Evolutionary conservation across 2,329 filamentous ascomycete genomes (phyloP).

Genomic region (Lasiodiplodia theobromae): DNA sequence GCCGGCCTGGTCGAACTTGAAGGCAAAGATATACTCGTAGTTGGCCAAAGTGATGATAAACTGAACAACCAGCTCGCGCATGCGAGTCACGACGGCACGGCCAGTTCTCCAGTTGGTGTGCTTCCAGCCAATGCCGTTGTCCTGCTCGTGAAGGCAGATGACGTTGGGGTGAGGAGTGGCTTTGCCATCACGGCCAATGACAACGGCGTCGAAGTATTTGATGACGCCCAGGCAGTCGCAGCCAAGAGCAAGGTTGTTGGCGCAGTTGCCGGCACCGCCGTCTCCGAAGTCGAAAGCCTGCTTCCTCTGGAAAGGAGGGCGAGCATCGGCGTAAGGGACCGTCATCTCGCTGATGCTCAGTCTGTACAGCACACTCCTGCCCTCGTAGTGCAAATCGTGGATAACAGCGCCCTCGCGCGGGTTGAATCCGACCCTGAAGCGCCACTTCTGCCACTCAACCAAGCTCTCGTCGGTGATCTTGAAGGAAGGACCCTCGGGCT

Average conservation of each 20-base stretch:
- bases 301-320: slow-evolving; percentile 71
- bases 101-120: slow-evolving; percentile 73
- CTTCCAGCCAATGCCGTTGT: slow-evolving; percentile 74
- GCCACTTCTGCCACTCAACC: slow-evolving; percentile 58
- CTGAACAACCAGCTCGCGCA: slow-evolving; percentile 70
- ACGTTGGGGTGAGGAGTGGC: slow-evolving; percentile 65
- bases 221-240: slow-evolving; percentile 74
- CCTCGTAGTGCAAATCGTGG: slow-evolving; percentile 73
- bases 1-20: slow-evolving; percentile 69
- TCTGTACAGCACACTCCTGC: slow-evolving; percentile 70
- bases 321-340: slow-evolving; percentile 35
- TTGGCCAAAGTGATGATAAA: slow-evolving; percentile 74
- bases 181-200: slow-evolving; percentile 62
- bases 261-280: slow-evolving; percentile 69
- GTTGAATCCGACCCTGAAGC: slow-evolving; percentile 49
- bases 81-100: slow-evolving; percentile 66
- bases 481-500: slow-evolving; percentile 74
- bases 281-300: slow-evolving; percentile 77
- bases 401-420: slow-evolving; percentile 68
- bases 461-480: slow-evolving; percentile 55
- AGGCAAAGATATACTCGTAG: slow-evolving; percentile 74
- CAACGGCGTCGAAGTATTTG: slow-evolving; percentile 68
- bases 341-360: slow-evolving; percentile 73
- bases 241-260: slow-evolving; percentile 72
- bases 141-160: slow-evolving; percentile 73